Evolutionary conservation across 2,329 filamentous ascomycete genomes (phyloP), one percentile per base, ranked within the genome.

Genomic region (Fusarium sp.): DNA sequence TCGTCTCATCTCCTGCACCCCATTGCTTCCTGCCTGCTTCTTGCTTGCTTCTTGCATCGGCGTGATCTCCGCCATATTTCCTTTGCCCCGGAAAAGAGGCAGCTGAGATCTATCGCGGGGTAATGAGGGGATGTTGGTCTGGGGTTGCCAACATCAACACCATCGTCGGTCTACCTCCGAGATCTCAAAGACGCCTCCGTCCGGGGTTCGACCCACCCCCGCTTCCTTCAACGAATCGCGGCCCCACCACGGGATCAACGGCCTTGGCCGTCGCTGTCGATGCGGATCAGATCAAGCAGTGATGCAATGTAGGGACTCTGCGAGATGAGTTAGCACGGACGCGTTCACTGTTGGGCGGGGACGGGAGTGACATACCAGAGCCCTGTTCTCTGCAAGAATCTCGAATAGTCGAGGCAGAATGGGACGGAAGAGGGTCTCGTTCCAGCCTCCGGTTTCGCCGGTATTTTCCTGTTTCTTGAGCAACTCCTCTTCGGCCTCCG

Each of bases 351-450:
- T 22, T 37, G 31, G 50, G 18, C 33, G 41, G 66, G 48, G 48
- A 57, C 27, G 50, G 18, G 64, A 60, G 29, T 24, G 31, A 83
- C 87, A 76, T 83, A 90, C 89, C 83, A 93, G 80, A 65, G 87
- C 85, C 81, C 85, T 86, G 75, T 95, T 95, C 80, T 94, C 91
- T 35, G 91, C 89, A 84, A 94, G 88, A 50, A 94, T 88, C 81
- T 92, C 92, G 78, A 90, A 93, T 22, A 94, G 82, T 39, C 91
- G 89, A 13, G 89, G 86, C 79, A 91, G 86, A 63, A 93, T 87
- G 0, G 91, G 90, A 54, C 91, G 88, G 83, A 95, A 95, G 31
- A 94, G 84, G 67, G 84, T 85, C 80, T 93, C 90, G 69, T 93
- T 92, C 90, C 91, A 93, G 2, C 90, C 88, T 52, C 84, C 84